Percentiles rank a stretch among this genome's conserved stretches.
Evolutionary conservation across 1,139 yeast genomes (phyloP).

Genomic region (Pneumocystis canis): DNA sequence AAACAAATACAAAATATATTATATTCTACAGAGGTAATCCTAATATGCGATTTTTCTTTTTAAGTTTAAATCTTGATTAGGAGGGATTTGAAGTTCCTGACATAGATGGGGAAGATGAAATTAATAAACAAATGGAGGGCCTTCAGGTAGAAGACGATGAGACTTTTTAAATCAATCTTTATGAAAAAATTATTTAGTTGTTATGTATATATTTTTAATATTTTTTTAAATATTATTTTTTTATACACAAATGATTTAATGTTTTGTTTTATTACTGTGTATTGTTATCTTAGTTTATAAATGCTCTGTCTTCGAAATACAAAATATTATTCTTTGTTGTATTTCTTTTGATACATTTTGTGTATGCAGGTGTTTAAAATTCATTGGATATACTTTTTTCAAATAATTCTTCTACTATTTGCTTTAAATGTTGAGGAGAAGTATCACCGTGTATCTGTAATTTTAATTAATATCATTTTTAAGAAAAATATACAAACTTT

Average conservation of each 20-base stretch:
- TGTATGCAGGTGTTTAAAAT: background rate
- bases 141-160: conserved; percentile 20
- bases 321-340: background rate
- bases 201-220: background rate
- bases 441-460: background rate
- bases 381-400: background rate
- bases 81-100: conserved; percentile 27
- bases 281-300: background rate
- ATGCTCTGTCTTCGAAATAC: background rate
- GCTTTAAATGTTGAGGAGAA: background rate
- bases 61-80: background rate
- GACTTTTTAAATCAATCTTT: conserved; percentile 17
- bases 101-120: conserved; percentile 16
- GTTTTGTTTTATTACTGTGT: background rate
- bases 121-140: conserved; percentile 3
- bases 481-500: background rate
- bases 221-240: background rate
- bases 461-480: background rate
- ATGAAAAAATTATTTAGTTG: background rate
- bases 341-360: background rate
- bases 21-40: conserved; percentile 72
- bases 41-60: conserved; percentile 16
- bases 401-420: background rate
- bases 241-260: background rate
- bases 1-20: conserved; percentile 57